Conservation (phyloP, 805 yeast genomes). For the Candida chilensis region DNA sequence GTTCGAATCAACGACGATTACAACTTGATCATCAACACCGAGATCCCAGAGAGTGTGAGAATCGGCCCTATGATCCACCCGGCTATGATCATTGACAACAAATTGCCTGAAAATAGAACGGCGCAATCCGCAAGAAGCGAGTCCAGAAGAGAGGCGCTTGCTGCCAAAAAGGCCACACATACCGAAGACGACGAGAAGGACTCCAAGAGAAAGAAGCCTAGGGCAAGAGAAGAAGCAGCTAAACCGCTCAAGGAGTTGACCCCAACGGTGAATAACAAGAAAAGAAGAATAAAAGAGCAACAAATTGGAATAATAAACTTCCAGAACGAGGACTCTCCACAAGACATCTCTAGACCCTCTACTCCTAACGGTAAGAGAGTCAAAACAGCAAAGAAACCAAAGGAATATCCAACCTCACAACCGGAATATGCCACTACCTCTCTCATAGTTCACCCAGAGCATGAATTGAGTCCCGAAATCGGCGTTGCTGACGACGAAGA, state of each 20-base stretch:
- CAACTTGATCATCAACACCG: slow-evolving; percentile 64
- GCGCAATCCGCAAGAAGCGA: slow-evolving; percentile 77
- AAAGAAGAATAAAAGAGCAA: too few relatives aligned
- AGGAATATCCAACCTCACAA: too few relatives aligned
- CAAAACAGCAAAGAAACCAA: slow-evolving; percentile 1
- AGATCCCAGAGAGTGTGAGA: slow-evolving; percentile 73
- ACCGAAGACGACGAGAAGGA: slow-evolving; percentile 14
- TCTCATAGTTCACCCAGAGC: too few relatives aligned
- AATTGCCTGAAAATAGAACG: slow-evolving; percentile 41
- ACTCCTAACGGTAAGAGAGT: slow-evolving; percentile 2
- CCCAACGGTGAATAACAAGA: slow-evolving; percentile 4
- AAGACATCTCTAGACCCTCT: not conserved
- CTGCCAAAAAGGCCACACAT: slow-evolving; percentile 67
- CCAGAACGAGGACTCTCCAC: too few relatives aligned
- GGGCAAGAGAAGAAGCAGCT: not conserved
- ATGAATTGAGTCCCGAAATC: too few relatives aligned
- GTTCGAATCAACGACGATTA: slow-evolving; percentile 74
- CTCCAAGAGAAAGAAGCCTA: slow-evolving; percentile 4
- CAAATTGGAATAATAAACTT: too few relatives aligned
- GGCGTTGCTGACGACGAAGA: slow-evolving; percentile 12
- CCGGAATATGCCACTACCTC: too few relatives aligned
- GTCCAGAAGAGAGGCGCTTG: slow-evolving; percentile 84
- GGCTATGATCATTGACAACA: slow-evolving; percentile 64
- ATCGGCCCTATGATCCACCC: slow-evolving; percentile 83
- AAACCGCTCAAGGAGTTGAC: slow-evolving; percentile 1